These are phyloP conservation scores for Murraya koenigii DNA, from an alignment of 345 rosid species.

Conservation along the genomic window DNA sequence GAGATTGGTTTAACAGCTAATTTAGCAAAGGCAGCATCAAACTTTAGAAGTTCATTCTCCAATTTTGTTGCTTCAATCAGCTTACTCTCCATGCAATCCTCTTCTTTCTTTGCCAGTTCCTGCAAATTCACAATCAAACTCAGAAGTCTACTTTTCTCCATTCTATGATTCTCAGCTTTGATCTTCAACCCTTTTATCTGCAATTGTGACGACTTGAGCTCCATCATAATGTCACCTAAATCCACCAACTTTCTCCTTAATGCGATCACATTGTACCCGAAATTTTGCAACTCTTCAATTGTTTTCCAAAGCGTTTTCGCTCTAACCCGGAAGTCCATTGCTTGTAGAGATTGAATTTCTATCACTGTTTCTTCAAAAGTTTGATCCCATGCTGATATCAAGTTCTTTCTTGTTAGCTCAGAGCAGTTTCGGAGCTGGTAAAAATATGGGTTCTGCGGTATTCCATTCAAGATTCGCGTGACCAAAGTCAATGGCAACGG, in stretches of 20 bases:
- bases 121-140: conserved; percentile 11
- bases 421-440: conserved; percentile 20
- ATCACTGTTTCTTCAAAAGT: conserved; percentile 19
- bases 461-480: conserved; percentile 19
- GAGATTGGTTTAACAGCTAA: conserved; percentile 3
- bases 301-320: conserved; percentile 23
- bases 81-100: conserved; percentile 14
- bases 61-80: conserved; percentile 4
- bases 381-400: conserved; percentile 12
- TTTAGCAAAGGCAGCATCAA: background rate
- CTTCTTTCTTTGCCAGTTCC: conserved; percentile 1
- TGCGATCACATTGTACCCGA: conserved; percentile 27
- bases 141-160: conserved; percentile 19
- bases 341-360: conserved; percentile 7
- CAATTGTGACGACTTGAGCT: background rate
- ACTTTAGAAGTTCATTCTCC: conserved; percentile 19
- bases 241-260: conserved; percentile 21
- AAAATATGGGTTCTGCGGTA: conserved; percentile 23
- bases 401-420: conserved; percentile 9
- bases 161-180: conserved; percentile 22
- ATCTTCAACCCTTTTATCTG: conserved; percentile 11
- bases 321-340: conserved; percentile 14
- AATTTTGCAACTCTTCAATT: conserved; percentile 22
- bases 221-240: conserved; percentile 10
- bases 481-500: conserved; percentile 4